A percentile compares a stretch with the other conserved stretches of the same genome.
phyloP scores from a whole-genome alignment of 768 basidiomycete genomes.

The Pulveroboletus sp. region DNA sequence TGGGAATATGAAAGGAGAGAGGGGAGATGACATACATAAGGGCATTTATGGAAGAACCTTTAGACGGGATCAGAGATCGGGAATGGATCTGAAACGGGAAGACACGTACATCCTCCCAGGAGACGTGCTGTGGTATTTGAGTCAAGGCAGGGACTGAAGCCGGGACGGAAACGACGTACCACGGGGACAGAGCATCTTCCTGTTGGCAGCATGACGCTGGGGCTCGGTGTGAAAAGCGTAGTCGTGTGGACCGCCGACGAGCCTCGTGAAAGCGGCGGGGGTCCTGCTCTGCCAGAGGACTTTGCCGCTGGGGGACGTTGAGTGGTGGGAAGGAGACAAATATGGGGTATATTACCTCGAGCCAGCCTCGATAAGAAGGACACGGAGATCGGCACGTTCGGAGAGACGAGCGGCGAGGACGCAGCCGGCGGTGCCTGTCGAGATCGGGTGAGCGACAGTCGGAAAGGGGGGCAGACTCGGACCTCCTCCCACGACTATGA shows the following conservation, averaged over 20 bases:
- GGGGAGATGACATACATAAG: slow-evolving; percentile 32
- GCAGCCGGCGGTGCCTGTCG: slow-evolving; percentile 42
- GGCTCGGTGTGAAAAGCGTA: slow-evolving; percentile 56
- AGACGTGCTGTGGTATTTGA: slow-evolving; percentile 50
- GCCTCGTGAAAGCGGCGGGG: slow-evolving; percentile 39
- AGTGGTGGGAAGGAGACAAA: no score
- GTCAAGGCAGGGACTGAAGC: background rate
- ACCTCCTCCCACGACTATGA: slow-evolving; percentile 57
- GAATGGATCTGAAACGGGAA: background rate
- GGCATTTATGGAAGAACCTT: slow-evolving; percentile 66
- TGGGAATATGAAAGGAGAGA: slow-evolving; percentile 6
- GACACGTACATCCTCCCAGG: slow-evolving; percentile 64
- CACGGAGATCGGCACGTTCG: slow-evolving; percentile 32
- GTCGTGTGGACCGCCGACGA: slow-evolving; percentile 47
- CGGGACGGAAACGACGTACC: slow-evolving; percentile 37
- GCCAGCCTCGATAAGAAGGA: slow-evolving; percentile 38
- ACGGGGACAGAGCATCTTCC: slow-evolving; percentile 59
- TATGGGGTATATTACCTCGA: slow-evolving; percentile 45
- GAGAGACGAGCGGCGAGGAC: slow-evolving; percentile 43
- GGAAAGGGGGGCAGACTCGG: background rate
- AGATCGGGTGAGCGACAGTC: no score
- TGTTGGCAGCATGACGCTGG: slow-evolving; percentile 46
- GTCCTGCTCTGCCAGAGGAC: slow-evolving; percentile 39
- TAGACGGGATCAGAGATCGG: background rate
- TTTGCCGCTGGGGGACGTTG: slow-evolving; percentile 37